Base-by-base conservation (phyloP, 2,329 filamentous ascomycete species). In the Ophiostoma novo-ulmi region DNA sequence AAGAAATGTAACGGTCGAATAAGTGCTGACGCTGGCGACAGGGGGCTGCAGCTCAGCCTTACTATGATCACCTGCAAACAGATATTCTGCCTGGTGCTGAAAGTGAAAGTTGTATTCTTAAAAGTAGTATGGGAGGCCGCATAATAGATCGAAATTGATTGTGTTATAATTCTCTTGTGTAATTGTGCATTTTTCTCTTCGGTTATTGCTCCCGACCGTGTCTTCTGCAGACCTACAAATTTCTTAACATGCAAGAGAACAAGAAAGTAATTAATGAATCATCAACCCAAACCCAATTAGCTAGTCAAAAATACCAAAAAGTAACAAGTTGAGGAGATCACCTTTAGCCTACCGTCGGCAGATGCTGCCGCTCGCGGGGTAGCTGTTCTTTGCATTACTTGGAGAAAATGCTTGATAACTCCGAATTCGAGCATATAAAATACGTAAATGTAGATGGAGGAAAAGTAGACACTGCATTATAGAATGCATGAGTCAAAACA, bases 361-460 rank as follows among this genome's bases (percentile, higher is more conserved):
- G 70, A 71, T 69, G 70, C 70, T 71, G 55, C 70, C 70, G 70
- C 55, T 52, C 67, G 67, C 70, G 70, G 70, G 70, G 70, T 71
- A 67, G n/a, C 20, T 36, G 4, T 17, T 5, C n/a, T 14, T 36
- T 63, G 14, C 3, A 31, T 39, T 39, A 5, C 26, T 14, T 13
- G 1, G 14, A 14, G 5, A n/a, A 31, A 58, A 26, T 26, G 44
- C 44, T 8, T 20, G 6, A 48, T 48, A n/a, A 2, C 44, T 48
- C 44, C 44, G 44, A 48, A 48, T 8, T 20, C 2, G 17, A 20
- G 20, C 8, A 20, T 48, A 48, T 48, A 48, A 48, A n/a, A 48
- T 48, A 48, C n/a, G 44, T 5, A 44, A 17, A 14, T 44, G 48
- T 14, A 58, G 22, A 3, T 10, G 7, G 22, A 58, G 6, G 44